These are phyloP conservation scores for Fraxinus sp. DNA, from an alignment of 305 asterid genomes.

Conservation along the genomic window DNA sequence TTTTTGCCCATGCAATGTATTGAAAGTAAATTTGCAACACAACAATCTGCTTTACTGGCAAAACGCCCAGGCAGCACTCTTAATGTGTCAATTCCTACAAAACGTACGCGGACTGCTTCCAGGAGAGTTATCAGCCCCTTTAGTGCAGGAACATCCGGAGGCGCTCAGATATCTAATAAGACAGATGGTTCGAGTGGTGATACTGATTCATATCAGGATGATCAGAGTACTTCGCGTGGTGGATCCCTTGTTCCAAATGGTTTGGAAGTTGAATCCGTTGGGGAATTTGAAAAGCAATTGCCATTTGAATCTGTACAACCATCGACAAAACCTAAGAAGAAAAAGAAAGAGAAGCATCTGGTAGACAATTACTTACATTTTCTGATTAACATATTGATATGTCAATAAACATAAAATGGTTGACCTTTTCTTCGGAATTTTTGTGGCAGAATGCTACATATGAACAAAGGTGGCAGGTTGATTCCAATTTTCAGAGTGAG, in stretches of 20 bases:
- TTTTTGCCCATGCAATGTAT: constrained; percentile 44
- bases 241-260: constrained; percentile 59
- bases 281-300: constrained; percentile 60
- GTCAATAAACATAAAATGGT: background rate
- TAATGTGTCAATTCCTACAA: constrained; percentile 74
- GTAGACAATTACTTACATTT: constrained; percentile 36
- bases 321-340: constrained; percentile 66
- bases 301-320: constrained; percentile 61
- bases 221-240: constrained; percentile 69
- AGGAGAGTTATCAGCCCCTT: constrained; percentile 70
- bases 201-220: constrained; percentile 89
- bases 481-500: constrained; percentile 64
- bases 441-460: constrained; percentile 58
- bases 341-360: constrained; percentile 78
- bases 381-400: background rate
- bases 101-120: constrained; percentile 75
- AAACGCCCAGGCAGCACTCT: constrained; percentile 67
- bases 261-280: constrained; percentile 71
- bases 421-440: constrained; percentile 20
- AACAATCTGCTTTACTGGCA: constrained; percentile 52
- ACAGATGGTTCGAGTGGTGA: constrained; percentile 95
- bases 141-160: constrained; percentile 66
- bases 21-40: constrained; percentile 49
- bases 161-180: constrained; percentile 56
- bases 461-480: constrained; percentile 75